Percentiles rank a stretch among this genome's conserved stretches.
Evolutionary conservation across 2,329 filamentous ascomycete genomes (phyloP).

Genomic region (Trichoderma sp.): DNA sequence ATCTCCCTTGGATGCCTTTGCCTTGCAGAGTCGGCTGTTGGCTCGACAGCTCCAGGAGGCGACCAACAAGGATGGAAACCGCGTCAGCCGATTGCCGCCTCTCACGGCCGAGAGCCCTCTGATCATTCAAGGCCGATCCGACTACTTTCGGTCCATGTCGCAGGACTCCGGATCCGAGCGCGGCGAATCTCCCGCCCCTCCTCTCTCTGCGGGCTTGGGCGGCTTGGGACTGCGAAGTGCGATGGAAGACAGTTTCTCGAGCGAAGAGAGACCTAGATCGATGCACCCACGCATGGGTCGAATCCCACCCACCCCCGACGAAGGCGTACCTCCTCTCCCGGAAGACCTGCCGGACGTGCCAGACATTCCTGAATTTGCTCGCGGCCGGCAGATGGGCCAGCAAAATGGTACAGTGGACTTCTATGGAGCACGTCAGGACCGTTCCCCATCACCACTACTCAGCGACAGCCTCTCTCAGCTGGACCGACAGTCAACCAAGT

Average conservation of each 20-base stretch:
- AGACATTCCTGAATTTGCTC: conserved; percentile 46
- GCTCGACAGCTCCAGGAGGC: conserved; percentile 84
- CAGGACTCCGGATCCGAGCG: conserved; percentile 59
- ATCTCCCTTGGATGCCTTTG: conserved; percentile 93
- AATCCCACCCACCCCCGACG: conserved; percentile 55
- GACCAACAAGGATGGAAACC: conserved; percentile 65
- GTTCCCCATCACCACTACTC: conserved; percentile 59
- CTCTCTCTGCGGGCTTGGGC: conserved; percentile 43
- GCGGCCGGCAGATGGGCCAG: conserved; percentile 46
- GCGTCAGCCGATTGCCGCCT: conserved; percentile 84
- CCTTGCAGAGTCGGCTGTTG: conserved; percentile 83
- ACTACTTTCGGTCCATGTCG: conserved; percentile 77
- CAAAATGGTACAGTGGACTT: conserved; percentile 46
- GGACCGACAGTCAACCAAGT: conserved; percentile 37
- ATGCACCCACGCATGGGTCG: conserved; percentile 76
- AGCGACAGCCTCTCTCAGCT: conserved; percentile 41
- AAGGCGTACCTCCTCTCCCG: conserved; percentile 50
- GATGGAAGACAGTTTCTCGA: conserved; percentile 57
- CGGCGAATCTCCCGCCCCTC: conserved; percentile 37
- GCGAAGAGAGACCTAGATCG: conserved; percentile 65
- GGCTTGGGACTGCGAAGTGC: conserved; percentile 55
- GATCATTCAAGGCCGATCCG: conserved; percentile 71
- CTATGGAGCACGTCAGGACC: conserved; percentile 60
- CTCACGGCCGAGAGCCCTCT: conserved; percentile 81
- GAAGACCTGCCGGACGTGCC: conserved; percentile 51